Conservation (phyloP, 2,329 filamentous ascomycete species). For the Boeremia exigua region DNA sequence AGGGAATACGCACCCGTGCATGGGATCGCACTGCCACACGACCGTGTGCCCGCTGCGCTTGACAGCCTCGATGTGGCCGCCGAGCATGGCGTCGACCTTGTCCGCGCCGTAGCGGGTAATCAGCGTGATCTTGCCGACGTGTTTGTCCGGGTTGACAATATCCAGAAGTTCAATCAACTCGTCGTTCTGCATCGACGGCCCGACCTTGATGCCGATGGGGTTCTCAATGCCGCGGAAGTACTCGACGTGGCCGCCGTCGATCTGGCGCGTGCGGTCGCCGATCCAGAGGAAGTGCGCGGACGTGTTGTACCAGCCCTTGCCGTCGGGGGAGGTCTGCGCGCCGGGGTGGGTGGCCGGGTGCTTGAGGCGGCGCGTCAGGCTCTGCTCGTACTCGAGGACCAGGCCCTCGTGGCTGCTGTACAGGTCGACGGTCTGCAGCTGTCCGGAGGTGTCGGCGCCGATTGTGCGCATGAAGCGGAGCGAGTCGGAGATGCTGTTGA, state of each 20-base stretch:
- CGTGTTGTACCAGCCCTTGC: slow-evolving; percentile 84
- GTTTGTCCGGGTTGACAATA: slow-evolving; percentile 79
- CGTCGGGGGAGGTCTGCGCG: slow-evolving; percentile 37
- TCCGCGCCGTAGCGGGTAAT: slow-evolving; percentile 92
- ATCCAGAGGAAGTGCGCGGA: slow-evolving; percentile 99
- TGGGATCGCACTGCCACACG: slow-evolving; percentile 98
- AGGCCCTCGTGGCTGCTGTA: slow-evolving; percentile 96
- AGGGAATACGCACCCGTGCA: slow-evolving; percentile 82
- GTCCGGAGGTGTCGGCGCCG: slow-evolving; percentile 82
- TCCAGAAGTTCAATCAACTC: slow-evolving; percentile 83
- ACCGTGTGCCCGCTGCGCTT: slow-evolving; percentile 77
- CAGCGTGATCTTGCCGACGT: slow-evolving; percentile 91
- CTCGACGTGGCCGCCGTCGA: slow-evolving; percentile 92
- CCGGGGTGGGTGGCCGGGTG: slow-evolving; percentile 60
- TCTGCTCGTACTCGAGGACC: slow-evolving; percentile 91
- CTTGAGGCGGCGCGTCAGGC: slow-evolving; percentile 77
- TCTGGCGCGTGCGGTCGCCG: slow-evolving; percentile 91
- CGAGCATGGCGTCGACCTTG: slow-evolving; percentile 77
- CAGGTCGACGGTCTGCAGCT: slow-evolving; percentile 89
- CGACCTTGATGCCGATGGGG: slow-evolving; percentile 95
- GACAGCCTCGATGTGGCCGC: slow-evolving; percentile 86
- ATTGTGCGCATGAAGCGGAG: slow-evolving; percentile 94
- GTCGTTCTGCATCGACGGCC: slow-evolving; percentile 76
- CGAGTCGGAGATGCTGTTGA: slow-evolving; percentile 85
- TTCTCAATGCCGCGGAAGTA: slow-evolving; percentile 97